A percentile compares a stretch with the other conserved stretches of the same genome.
Conservation (phyloP, 2,329 filamentous ascomycete species). For the Coleophoma crateriformis region DNA sequence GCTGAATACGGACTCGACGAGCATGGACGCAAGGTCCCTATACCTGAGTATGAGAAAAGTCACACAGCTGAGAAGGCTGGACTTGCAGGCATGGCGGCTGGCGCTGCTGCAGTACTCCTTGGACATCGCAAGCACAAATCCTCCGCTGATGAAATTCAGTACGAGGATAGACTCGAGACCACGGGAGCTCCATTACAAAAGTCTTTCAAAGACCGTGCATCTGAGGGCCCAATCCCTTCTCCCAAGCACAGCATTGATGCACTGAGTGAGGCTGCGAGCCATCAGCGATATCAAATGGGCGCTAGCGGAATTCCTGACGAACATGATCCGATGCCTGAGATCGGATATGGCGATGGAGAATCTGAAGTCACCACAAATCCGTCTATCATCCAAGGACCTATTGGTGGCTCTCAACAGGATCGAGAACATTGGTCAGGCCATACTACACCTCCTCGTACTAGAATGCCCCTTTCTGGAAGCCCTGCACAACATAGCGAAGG, state of each 20-base stretch:
- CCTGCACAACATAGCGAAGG: slow-evolving; percentile 13
- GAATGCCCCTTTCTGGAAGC: slow-evolving; percentile 6
- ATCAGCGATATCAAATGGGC: slow-evolving; percentile 50
- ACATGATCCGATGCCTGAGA: slow-evolving; percentile 69
- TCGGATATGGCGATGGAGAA: slow-evolving; percentile 58
- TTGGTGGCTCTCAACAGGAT: slow-evolving; percentile 35
- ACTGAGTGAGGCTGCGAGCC: slow-evolving; percentile 36
- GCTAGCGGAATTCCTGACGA: slow-evolving; percentile 65
- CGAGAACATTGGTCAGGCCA: slow-evolving; percentile 49
- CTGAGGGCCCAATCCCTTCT: slow-evolving; percentile 45
- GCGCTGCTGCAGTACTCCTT: slow-evolving; percentile 21
- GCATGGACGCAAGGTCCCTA: slow-evolving; percentile 24
- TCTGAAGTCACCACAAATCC: slow-evolving; percentile 77
- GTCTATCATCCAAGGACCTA: slow-evolving; percentile 72
- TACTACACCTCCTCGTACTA: slow-evolving; percentile 38
- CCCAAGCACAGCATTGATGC: slow-evolving; percentile 55
- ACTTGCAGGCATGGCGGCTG: slow-evolving; percentile 19
- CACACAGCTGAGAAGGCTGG: slow-evolving; percentile 20
- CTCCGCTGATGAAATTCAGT: slow-evolving; percentile 19
- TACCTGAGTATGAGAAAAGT: slow-evolving; percentile 20
- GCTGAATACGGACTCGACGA: slow-evolving; percentile 27
- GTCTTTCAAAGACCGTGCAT: slow-evolving; percentile 62
- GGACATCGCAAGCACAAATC: slow-evolving; percentile 17
- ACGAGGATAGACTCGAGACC: slow-evolving; percentile 18
- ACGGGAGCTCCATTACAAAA: slow-evolving; percentile 51